Conservation (phyloP, 352 stramenopile species). For the Globisporangium mamillatum region DNA sequence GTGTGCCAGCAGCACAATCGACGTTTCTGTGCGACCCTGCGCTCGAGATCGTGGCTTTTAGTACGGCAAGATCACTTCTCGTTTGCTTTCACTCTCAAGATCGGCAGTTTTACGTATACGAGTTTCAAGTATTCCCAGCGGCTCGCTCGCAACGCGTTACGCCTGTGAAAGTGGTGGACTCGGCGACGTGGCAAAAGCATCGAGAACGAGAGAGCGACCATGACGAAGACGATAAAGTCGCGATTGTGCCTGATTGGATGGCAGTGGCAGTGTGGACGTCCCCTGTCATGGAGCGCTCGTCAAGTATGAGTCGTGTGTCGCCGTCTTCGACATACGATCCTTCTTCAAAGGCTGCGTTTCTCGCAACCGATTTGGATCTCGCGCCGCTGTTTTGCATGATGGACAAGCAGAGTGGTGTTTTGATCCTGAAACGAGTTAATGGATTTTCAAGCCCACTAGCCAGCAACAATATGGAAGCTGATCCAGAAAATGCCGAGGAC, state of each 20-base stretch:
- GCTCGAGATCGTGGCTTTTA: constrained; percentile 48
- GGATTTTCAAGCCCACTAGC: not conserved
- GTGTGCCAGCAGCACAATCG: not conserved
- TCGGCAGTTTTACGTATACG: constrained; percentile 51
- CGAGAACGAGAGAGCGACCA: constrained; percentile 29
- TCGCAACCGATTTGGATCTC: constrained; percentile 26
- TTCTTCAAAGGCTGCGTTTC: constrained; percentile 29
- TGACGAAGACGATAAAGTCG: constrained; percentile 19
- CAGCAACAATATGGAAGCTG: not conserved
- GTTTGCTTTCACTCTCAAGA: constrained; percentile 50
- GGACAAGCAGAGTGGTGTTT: constrained; percentile 30
- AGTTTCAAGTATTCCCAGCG: constrained; percentile 22
- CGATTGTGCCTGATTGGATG: constrained; percentile 47
- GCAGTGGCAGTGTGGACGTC: constrained; percentile 32
- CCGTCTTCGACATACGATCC: not conserved
- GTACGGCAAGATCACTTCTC: constrained; percentile 31
- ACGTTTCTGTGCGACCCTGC: constrained; percentile 48
- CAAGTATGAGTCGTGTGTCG: not conserved
- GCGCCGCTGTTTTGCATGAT: constrained; percentile 42
- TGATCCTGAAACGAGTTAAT: constrained; percentile 37
- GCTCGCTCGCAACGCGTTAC: not conserved
- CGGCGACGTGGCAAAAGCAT: constrained; percentile 36
- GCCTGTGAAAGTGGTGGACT: constrained; percentile 38
- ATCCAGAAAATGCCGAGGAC: not conserved
- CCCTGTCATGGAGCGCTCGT: constrained; percentile 14